Percentiles rank a stretch among this genome's conserved stretches.
Conservation (phyloP, 768 basidiomycete genomes). For the Trichaptum fuscoviolaceum region DNA sequence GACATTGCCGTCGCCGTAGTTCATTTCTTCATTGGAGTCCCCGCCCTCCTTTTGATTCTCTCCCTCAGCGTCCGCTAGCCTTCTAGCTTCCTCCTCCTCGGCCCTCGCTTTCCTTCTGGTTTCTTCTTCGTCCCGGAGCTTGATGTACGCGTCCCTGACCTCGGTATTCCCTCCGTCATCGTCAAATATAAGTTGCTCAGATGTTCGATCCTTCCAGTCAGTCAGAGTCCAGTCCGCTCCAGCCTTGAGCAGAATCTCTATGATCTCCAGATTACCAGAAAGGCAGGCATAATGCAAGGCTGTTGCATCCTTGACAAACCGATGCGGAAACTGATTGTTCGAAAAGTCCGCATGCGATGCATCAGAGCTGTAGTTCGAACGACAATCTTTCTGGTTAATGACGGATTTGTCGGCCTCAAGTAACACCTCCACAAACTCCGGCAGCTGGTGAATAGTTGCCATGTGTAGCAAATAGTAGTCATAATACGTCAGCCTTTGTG, state of each 20-base stretch:
- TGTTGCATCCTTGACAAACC: not conserved
- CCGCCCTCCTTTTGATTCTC: not conserved
- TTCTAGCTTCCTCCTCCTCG: too few relatives aligned
- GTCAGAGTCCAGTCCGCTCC: conserved; percentile 1
- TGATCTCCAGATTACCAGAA: not conserved
- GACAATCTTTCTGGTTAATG: not conserved
- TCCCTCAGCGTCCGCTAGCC: too few relatives aligned
- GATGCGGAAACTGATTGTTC: not conserved
- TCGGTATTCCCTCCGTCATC: not conserved
- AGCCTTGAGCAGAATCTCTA: not conserved
- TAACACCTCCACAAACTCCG: not conserved
- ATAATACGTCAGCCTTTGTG: not conserved
- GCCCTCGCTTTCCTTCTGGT: not conserved
- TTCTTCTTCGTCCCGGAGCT: not conserved
- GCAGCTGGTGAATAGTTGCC: not conserved
- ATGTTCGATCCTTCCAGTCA: not conserved
- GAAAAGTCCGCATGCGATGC: not conserved
- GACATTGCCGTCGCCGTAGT: not conserved
- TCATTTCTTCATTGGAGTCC: not conserved
- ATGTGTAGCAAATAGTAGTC: not conserved
- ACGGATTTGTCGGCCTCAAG: not conserved
- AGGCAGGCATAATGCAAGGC: not conserved
- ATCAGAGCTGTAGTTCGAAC: not conserved
- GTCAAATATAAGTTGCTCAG: not conserved
- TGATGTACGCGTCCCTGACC: not conserved